Evolutionary conservation across 2,329 filamentous ascomycete genomes (phyloP).

Genomic region (Neurospora sp.): DNA sequence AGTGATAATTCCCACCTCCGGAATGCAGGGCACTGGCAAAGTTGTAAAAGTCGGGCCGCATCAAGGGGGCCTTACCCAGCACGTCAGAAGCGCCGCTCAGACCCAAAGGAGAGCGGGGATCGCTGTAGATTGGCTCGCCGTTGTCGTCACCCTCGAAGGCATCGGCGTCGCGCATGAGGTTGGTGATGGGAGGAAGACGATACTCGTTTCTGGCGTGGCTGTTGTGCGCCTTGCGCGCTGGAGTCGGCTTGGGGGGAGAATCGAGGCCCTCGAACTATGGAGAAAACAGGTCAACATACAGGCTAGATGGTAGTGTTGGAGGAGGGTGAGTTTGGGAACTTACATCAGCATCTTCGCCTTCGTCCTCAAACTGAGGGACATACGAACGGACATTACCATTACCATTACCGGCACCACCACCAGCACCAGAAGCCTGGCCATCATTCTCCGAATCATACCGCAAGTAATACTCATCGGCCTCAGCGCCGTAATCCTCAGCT

Average conservation of each 20-base stretch:
- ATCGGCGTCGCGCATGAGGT: background rate
- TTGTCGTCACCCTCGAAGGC: background rate
- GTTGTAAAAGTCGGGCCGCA: background rate
- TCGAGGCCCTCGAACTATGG: background rate
- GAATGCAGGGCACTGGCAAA: background rate
- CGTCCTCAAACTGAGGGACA: background rate
- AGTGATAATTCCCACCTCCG: background rate
- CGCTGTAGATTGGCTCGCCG: background rate
- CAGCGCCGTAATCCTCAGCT: slow-evolving; percentile 2
- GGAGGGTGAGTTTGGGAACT: background rate
- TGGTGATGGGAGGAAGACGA: background rate
- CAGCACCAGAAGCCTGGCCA: background rate
- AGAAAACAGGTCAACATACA: background rate
- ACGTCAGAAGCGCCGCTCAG: background rate
- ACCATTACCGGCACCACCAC: background rate
- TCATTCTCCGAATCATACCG: background rate
- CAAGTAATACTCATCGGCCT: background rate
- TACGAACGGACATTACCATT: background rate
- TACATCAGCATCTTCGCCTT: background rate
- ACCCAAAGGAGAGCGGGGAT: background rate
- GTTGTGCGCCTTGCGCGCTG: background rate
- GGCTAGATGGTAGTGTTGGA: background rate
- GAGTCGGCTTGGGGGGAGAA: background rate
- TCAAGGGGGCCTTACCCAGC: background rate
- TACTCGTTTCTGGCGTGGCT: background rate